Conservation (phyloP, 1,139 yeast species). For the Candida mesenterica region DNA sequence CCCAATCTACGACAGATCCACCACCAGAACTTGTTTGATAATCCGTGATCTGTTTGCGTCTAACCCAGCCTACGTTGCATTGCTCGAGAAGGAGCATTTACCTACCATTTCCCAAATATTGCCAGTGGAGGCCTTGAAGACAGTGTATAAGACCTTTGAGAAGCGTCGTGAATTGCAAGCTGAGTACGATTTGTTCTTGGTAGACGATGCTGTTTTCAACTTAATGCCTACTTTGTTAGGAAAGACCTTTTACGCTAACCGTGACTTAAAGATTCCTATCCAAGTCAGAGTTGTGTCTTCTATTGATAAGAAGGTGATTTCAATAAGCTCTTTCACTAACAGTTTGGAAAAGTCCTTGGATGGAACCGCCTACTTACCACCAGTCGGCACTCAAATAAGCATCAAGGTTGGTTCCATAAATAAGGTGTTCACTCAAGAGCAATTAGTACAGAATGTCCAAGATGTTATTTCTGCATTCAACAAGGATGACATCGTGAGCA, state of each 20-base stretch:
- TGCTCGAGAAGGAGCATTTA: slow-evolving; percentile 55
- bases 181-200: slow-evolving; percentile 70
- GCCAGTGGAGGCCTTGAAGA: slow-evolving; percentile 58
- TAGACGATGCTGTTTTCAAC: slow-evolving; percentile 80
- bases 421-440: slow-evolving; percentile 24
- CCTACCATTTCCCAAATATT: slow-evolving; percentile 49
- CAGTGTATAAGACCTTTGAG: slow-evolving; percentile 67
- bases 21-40: slow-evolving; percentile 66
- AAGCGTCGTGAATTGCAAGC: slow-evolving; percentile 62
- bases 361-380: slow-evolving; percentile 64
- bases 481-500: slow-evolving; percentile 47
- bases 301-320: slow-evolving; percentile 40
- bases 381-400: slow-evolving; percentile 70
- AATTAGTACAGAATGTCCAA: slow-evolving; percentile 54
- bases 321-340: slow-evolving; percentile 54
- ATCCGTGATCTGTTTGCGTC: slow-evolving; percentile 65
- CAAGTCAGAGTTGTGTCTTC: slow-evolving; percentile 55
- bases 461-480: slow-evolving; percentile 54
- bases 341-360: slow-evolving; percentile 58
- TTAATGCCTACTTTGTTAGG: slow-evolving; percentile 83
- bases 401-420: slow-evolving; percentile 66
- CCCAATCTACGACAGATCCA: slow-evolving; percentile 43
- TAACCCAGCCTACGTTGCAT: slow-evolving; percentile 56
- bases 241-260: slow-evolving; percentile 62
- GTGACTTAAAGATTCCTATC: slow-evolving; percentile 64